Base-by-base conservation (phyloP, 768 basidiomycete species). In the Calocera cornea region DNA sequence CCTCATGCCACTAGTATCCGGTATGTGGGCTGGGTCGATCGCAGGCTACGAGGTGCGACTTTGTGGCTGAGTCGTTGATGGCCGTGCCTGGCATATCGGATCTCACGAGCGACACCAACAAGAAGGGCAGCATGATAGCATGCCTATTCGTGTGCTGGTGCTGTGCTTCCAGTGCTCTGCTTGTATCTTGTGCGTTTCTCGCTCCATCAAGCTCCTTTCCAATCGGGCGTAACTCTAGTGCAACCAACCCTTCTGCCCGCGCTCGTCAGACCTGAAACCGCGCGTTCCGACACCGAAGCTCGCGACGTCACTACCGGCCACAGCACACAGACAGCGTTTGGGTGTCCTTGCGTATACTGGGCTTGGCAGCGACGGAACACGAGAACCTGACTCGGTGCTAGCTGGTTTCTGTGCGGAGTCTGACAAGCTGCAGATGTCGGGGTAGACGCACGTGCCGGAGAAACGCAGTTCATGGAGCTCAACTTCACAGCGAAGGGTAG, bases 361-460 rank as follows among this genome's bases (percentile, higher is more conserved):
- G 44, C 44, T 5, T 47, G 44, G 24, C 44, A 47, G 44, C 24
- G 24, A 47, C 44, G 44, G 44, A 60, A 33, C 22, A 22, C 31
- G 54, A 60, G 54, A 5, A 47, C 54, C 54, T 27, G 54, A 60
- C 54, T 33, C 54, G 54, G 54, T 60, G 54, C 54, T 60, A 60
- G 54, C 54, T 2, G 54, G 27, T 60, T 60, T 60, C 54, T 60
- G 54, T 60, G 10, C 24, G 54, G 24, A 60, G 54, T 60, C 31
- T 60, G 54, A 60, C 54, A 60, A 60, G 54, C 54, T 5, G 54
- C 24, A 29, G 54, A 22, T 27, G 31, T 27, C 19, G 54, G 54
- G 19, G 54, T 2, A 27, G 54, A 29, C 7, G 54, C 22, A 60
- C 54, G 54, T 60, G 54, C 54, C 54, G 54, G 54, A 60, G 54